Percentiles rank a stretch among this genome's conserved stretches.
Conservation (phyloP, 257 asterid genomes). For the Jaltomata sinuosa region DNA sequence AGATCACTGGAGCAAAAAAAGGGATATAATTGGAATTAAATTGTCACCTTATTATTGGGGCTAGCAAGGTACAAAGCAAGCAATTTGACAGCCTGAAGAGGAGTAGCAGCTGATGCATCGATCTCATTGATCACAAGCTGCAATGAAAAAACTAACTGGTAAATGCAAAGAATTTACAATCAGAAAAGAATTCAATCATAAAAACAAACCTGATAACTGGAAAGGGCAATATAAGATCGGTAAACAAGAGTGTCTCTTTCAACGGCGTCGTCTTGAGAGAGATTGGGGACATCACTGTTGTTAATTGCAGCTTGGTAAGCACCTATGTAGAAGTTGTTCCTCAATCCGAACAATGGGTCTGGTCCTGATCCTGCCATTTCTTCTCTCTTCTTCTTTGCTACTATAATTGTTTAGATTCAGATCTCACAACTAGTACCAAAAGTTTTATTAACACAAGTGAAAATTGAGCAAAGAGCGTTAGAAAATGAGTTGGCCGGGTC, state of each 20-base stretch:
- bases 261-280: slow-evolving; percentile 64
- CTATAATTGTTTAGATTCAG: background rate
- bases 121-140: slow-evolving; percentile 92
- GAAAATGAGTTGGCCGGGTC: background rate
- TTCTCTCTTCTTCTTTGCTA: slow-evolving; percentile 7
- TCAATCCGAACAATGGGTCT: slow-evolving; percentile 73
- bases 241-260: slow-evolving; percentile 78
- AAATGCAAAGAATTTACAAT: background rate
- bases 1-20: background rate
- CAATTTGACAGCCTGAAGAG: slow-evolving; percentile 95
- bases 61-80: slow-evolving; percentile 67
- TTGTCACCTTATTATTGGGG: slow-evolving; percentile 61
- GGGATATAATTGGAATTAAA: background rate
- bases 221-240: slow-evolving; percentile 89
- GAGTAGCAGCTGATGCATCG: slow-evolving; percentile 87
- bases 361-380: slow-evolving; percentile 59
- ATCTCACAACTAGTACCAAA: too few species aligned
- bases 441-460: too few species aligned
- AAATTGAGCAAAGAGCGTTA: background rate
- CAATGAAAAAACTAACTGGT: background rate
- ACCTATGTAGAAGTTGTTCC: slow-evolving; percentile 85
- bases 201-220: slow-evolving; percentile 58
- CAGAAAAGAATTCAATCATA: background rate
- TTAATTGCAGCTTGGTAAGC: slow-evolving; percentile 97
- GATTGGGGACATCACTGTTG: slow-evolving; percentile 84